Percentiles rank a stretch among this genome's conserved stretches.
phyloP scores from a whole-genome alignment of 768 basidiomycete genomes.

The Rhizopogon vesiculosus region DNA sequence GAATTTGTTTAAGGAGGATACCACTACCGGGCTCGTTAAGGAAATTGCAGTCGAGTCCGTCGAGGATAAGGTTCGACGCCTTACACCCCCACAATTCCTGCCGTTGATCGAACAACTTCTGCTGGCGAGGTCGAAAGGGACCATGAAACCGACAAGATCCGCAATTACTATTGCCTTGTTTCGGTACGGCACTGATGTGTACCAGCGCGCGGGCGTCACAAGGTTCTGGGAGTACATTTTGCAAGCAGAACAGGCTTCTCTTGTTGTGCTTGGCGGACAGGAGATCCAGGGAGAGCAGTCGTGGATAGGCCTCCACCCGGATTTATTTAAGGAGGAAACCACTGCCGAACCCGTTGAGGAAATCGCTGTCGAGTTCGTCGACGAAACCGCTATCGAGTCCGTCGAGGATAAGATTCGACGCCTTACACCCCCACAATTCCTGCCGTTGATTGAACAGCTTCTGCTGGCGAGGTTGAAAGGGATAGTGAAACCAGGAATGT shows the following conservation, averaged over 20 bases:
- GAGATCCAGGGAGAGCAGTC: neutral
- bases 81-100: conserved; percentile 25
- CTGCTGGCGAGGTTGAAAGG: neutral
- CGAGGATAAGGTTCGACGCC: conserved; percentile 6
- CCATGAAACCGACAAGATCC: conserved; percentile 33
- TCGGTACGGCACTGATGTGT: conserved; percentile 18
- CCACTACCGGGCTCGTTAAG: neutral
- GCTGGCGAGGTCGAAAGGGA: conserved; percentile 23
- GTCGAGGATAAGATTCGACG: conserved; percentile 5
- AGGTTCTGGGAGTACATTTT: conserved; percentile 10
- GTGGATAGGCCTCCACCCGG: conserved; percentile 25
- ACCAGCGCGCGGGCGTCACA: conserved; percentile 20
- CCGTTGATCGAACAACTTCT: conserved; percentile 21
- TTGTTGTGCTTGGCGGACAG: conserved; percentile 20
- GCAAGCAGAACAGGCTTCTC: conserved; percentile 21
- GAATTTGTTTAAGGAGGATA: conserved; percentile 12
- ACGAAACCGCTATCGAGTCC: neutral
- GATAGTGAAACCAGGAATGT: too few relatives aligned
- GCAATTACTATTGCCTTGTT: conserved; percentile 30
- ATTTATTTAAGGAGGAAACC: conserved; percentile 10
- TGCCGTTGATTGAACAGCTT: conserved; percentile 20
- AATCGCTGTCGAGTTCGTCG: too few relatives aligned
- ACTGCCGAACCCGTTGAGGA: too few relatives aligned
- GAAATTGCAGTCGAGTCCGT: too few relatives aligned
- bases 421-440: conserved; percentile 24